These are phyloP conservation scores for Mycena chlorophos DNA, from an alignment of 768 basidiomycete genomes.

Conservation along the genomic window DNA sequence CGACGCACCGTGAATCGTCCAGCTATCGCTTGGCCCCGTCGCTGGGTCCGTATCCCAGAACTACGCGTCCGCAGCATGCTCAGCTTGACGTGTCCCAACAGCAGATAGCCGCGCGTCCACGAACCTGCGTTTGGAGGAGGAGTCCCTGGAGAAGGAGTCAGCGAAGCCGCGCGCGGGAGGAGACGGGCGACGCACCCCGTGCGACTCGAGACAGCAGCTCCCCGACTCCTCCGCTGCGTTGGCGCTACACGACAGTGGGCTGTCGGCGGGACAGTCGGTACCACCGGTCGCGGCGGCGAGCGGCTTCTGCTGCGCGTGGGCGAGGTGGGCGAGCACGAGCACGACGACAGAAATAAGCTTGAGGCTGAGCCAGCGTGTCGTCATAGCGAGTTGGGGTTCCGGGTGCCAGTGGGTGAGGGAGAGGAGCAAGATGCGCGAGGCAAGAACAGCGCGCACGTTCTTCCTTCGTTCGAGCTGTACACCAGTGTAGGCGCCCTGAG, in stretches of 20 bases:
- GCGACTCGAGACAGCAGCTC: conserved; percentile 25
- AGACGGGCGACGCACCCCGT: conserved; percentile 14
- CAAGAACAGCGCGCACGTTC: conserved; percentile 8
- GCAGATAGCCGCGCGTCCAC: background rate
- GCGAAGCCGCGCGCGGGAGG: background rate
- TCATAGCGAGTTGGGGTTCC: too few species aligned
- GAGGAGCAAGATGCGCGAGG: background rate
- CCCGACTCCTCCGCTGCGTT: conserved; percentile 16
- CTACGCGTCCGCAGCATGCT: conserved; percentile 24
- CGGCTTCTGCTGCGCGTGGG: background rate
- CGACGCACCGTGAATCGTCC: conserved; percentile 58
- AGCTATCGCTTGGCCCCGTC: conserved; percentile 52
- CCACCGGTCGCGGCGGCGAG: background rate
- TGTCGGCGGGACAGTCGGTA: conserved; percentile 8
- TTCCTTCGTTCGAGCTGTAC: background rate
- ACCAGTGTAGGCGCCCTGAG: too few species aligned
- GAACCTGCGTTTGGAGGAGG: conserved; percentile 24
- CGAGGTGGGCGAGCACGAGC: background rate
- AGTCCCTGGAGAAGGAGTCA: conserved; percentile 16
- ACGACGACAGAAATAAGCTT: conserved; percentile 5
- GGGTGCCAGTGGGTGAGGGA: too few species aligned
- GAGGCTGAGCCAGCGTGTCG: background rate
- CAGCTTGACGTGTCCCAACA: background rate
- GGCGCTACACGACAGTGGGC: conserved; percentile 12
- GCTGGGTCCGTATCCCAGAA: conserved; percentile 58